phyloP scores from a whole-genome alignment of 2,329 filamentous ascomycete genomes.

The Colletotrichum somersetense region DNA sequence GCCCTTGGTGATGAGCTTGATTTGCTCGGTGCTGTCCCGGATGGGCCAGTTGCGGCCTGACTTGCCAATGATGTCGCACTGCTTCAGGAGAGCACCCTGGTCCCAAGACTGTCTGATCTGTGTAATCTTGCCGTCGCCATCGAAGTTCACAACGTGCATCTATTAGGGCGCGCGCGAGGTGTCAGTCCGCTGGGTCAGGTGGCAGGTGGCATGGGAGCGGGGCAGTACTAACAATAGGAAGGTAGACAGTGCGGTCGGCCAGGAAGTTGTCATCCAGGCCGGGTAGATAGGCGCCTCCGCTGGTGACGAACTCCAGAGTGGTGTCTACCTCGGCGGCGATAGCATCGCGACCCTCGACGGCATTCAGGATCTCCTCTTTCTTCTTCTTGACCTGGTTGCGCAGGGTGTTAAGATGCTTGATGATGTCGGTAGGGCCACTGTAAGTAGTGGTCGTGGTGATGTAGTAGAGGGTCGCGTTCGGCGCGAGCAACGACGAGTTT shows the following conservation, averaged over 20 bases:
- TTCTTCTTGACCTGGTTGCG: constrained; percentile 85
- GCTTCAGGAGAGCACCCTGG: constrained; percentile 91
- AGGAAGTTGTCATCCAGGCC: constrained; percentile 95
- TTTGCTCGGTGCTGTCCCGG: constrained; percentile 85
- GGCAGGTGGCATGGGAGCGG: background rate
- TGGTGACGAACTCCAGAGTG: constrained; percentile 81
- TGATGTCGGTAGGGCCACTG: constrained; percentile 78
- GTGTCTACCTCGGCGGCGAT: constrained; percentile 86
- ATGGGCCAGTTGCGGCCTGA: constrained; percentile 96
- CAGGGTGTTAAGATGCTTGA: constrained; percentile 83
- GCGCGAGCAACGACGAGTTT: constrained; percentile 71
- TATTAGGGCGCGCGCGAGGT: constrained; percentile 51
- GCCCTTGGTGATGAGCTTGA: constrained; percentile 77
- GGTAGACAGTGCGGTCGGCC: constrained; percentile 80
- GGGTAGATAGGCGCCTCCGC: constrained; percentile 89
- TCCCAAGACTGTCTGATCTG: constrained; percentile 96
- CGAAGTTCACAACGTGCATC: constrained; percentile 91
- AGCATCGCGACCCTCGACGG: constrained; percentile 77
- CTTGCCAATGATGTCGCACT: constrained; percentile 92
- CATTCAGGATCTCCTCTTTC: constrained; percentile 79
- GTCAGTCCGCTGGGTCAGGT: constrained; percentile 35
- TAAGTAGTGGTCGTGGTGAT: constrained; percentile 87
- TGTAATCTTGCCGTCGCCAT: constrained; percentile 80
- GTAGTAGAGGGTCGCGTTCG: constrained; percentile 83
- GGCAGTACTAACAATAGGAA: constrained; percentile 80